phyloP scores from a whole-genome alignment of 73 alveolate genomes.

The Paraurostyla sp. region DNA sequence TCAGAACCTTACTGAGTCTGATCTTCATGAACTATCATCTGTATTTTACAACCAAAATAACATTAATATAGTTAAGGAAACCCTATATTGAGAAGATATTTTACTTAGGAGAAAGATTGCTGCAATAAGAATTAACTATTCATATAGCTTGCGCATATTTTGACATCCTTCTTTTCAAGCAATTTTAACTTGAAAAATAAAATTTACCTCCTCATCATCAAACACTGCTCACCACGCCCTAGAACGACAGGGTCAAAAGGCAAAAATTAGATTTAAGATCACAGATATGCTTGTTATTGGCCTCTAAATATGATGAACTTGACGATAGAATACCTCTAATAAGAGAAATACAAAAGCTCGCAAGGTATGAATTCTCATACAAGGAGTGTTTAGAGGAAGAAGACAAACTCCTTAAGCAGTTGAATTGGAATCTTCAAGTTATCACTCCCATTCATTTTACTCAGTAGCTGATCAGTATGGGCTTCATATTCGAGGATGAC shows the following conservation, averaged over 20 bases:
- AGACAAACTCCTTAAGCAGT: neutral
- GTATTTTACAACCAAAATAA: neutral
- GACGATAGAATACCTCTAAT: slow-evolving; percentile 2
- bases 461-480: neutral
- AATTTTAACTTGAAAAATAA: neutral
- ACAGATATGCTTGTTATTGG: neutral
- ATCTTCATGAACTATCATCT: neutral
- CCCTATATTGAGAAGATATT: neutral
- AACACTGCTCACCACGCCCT: neutral
- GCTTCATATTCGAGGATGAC: slow-evolving; percentile 17
- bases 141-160: slow-evolving; percentile 28
- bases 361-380: slow-evolving; percentile 5
- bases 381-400: slow-evolving; percentile 8
- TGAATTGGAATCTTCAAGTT: neutral
- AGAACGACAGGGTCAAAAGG: neutral
- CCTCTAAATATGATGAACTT: slow-evolving; percentile 21
- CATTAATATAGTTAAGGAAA: neutral
- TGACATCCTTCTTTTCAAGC: neutral
- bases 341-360: neutral
- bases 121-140: neutral
- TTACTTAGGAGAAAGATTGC: neutral
- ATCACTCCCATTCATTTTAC: neutral
- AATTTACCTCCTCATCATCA: neutral
- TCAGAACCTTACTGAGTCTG: neutral
- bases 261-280: neutral